Evolutionary conservation across 495 filamentous ascomycete species (phyloP), one percentile per base, ranked within the genome.

Genomic region (Daldinia grandis): DNA sequence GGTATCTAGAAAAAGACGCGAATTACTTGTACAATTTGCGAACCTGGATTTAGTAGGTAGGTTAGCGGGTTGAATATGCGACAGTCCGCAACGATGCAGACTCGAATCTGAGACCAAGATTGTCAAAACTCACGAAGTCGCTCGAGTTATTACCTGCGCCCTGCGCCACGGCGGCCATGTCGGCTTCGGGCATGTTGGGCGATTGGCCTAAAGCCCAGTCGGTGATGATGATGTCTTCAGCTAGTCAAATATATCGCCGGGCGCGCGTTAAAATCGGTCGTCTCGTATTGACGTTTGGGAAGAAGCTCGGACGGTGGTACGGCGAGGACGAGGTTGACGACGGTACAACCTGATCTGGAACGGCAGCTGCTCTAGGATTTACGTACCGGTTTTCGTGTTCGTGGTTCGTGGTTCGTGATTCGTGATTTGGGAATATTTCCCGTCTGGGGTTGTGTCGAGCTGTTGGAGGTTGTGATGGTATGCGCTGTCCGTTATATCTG

Each of bases 1-100:
- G 50, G 42, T 53, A 57, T n/a, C 14, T 21, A 30, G 53, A 38
- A 44, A 25, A 55, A 51, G 55, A 49, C 38, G 64, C 25, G 42
- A 71, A 40, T 71, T 83, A 99, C 95, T 97, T 98, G 86, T 97
- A 98, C 74, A 99, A 83, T 81, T 99, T 99, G 84, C 95, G 93
- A 76, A 99, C 95, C 95, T 99, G 42, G 56, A 56, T 30, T 58
- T 24, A 19, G 31, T 24, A 19, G 31, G 57, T 61, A 25, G n/a
- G 64, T 74, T 69, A 71, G 65, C 60, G 14, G 28, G 35, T 54
- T 62, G 54, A 17, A 64, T 55, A 58, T 53, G 74, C 66, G 61
- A 66, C 61, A 42, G 58, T 35, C 59, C 59, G 71, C 66, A 58
- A 66, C 55, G 53, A 63, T 35, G 63, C 62, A 50, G 65, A 54